phyloP scores from a whole-genome alignment of 2,329 filamentous ascomycete genomes.

The Hirsutella thompsonii region DNA sequence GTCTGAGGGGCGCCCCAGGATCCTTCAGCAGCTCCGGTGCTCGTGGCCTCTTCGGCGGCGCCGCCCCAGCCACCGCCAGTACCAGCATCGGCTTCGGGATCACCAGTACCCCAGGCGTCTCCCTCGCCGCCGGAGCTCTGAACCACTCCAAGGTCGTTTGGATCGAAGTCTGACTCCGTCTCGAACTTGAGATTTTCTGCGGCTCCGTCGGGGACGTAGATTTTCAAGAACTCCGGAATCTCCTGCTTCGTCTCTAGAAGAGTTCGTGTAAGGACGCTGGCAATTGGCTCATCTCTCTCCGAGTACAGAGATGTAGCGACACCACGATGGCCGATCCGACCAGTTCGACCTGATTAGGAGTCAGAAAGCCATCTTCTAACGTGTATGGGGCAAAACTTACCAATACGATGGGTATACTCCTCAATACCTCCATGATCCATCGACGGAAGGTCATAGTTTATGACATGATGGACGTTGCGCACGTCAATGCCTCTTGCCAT shows the following conservation, averaged over 20 bases:
- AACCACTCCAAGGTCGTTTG: conserved; percentile 17
- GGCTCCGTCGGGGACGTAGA: conserved; percentile 45
- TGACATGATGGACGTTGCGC: conserved; percentile 73
- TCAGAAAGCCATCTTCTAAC: neutral
- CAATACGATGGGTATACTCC: conserved; percentile 91
- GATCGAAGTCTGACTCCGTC: conserved; percentile 40
- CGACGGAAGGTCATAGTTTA: conserved; percentile 84
- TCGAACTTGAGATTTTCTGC: conserved; percentile 38
- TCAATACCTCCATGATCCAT: conserved; percentile 71
- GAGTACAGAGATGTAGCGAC: conserved; percentile 84
- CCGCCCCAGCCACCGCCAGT: conserved; percentile 6
- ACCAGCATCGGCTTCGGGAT: neutral
- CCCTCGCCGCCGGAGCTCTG: conserved; percentile 9
- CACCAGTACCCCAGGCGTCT: conserved; percentile 2
- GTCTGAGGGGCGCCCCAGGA: neutral
- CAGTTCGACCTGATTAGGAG: conserved; percentile 61
- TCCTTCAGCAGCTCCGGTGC: neutral
- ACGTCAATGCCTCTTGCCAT: conserved; percentile 84
- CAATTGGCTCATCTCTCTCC: conserved; percentile 61
- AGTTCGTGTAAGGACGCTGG: conserved; percentile 62
- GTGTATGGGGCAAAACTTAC: conserved; percentile 30
- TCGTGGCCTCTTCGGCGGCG: conserved; percentile 5
- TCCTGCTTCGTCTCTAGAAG: conserved; percentile 67
- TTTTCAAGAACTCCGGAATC: conserved; percentile 69
- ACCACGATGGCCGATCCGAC: conserved; percentile 79